These are phyloP conservation scores for Astraeus odoratus DNA, from an alignment of 768 basidiomycete species.

Conservation along the genomic window DNA sequence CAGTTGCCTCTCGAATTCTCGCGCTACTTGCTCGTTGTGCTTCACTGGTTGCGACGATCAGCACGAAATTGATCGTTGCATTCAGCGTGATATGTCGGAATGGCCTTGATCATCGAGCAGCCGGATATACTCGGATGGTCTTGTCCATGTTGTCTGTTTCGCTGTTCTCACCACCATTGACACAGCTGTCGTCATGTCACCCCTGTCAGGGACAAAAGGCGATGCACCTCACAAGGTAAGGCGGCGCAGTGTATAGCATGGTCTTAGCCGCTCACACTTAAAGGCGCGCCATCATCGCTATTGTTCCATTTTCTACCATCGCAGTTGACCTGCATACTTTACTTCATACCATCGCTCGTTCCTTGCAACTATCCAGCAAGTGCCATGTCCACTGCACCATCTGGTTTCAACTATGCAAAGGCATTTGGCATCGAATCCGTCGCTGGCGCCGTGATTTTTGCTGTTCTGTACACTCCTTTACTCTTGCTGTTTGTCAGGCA, in stretches of 20 bases:
- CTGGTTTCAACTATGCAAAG: constrained; percentile 18
- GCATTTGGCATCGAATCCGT: constrained; percentile 24
- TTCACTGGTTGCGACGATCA: too few species aligned
- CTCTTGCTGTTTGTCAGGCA: constrained; percentile 16
- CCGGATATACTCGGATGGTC: too few species aligned
- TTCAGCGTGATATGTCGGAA: too few species aligned
- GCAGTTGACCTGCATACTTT: constrained; percentile 18
- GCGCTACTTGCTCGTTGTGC: too few species aligned
- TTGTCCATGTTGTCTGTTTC: too few species aligned
- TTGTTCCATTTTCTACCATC: background rate
- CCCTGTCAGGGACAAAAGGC: background rate
- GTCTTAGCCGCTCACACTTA: constrained; percentile 7
- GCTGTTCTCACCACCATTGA: too few species aligned
- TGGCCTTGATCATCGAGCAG: too few species aligned
- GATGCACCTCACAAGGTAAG: background rate
- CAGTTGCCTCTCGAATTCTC: too few species aligned
- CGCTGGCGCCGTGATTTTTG: constrained; percentile 27
- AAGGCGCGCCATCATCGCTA: constrained; percentile 1
- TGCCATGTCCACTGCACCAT: constrained; percentile 13
- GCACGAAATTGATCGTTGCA: too few species aligned
- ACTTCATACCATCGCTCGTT: background rate
- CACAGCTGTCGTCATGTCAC: too few species aligned
- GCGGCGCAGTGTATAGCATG: background rate
- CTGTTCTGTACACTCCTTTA: constrained; percentile 23
- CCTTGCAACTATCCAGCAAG: background rate